A percentile compares a stretch with the other conserved stretches of the same genome.
phyloP scores from a whole-genome alignment of 2,329 filamentous ascomycete species.

The Colletotrichum shisoi region DNA sequence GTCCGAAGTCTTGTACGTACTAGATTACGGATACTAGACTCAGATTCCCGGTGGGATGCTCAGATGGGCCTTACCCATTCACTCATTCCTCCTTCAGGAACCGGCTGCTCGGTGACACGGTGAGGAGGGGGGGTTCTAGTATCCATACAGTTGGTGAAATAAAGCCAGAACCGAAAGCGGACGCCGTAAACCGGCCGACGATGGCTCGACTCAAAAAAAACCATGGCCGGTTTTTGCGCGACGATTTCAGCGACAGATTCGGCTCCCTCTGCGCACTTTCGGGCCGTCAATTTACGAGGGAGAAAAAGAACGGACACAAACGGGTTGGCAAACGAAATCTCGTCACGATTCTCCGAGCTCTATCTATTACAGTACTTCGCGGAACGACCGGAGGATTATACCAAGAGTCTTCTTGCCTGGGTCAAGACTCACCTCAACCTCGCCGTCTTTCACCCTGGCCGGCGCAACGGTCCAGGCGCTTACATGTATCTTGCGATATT shows the following conservation, averaged over 20 bases:
- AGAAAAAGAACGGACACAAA: no score
- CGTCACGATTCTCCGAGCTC: conserved; percentile 5
- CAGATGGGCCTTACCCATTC: not conserved
- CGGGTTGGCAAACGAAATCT: conserved; percentile 21
- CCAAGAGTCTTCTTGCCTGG: no score
- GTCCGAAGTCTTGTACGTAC: no score
- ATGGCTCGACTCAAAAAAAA: no score
- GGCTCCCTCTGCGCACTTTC: no score
- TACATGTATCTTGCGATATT: conserved; percentile 3
- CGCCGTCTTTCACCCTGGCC: not conserved
- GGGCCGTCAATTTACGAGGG: no score
- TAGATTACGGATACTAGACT: not conserved
- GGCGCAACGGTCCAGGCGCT: conserved; percentile 15
- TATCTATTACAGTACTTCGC: no score
- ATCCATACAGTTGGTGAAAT: no score
- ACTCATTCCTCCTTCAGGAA: not conserved
- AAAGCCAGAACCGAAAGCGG: no score
- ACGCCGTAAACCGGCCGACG: no score
- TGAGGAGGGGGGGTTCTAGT: not conserved
- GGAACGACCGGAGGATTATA: not conserved
- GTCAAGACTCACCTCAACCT: no score
- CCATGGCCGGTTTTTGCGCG: not conserved
- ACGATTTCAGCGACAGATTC: conserved; percentile 11
- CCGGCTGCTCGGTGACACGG: not conserved
- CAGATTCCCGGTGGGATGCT: not conserved